Base-by-base conservation (phyloP, 306 rosid genomes). In the Lathyrus tuberosus region DNA sequence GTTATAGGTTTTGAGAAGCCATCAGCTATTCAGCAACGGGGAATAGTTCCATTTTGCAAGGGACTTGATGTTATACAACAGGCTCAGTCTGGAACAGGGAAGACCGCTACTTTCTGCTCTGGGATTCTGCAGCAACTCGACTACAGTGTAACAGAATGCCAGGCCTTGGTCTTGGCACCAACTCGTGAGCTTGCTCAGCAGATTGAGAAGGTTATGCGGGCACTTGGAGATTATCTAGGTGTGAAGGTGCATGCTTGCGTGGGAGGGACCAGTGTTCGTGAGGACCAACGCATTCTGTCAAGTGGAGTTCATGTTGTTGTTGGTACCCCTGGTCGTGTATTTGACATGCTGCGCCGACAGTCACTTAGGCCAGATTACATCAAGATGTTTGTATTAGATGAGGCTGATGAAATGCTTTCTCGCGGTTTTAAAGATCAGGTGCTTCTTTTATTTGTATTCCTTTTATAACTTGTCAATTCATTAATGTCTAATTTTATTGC, bases 391-490 rank as follows among this genome's bases (percentile, higher is more conserved):
- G 93, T 87, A 33, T 81, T 89, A 79, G 96, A 89, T 69, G 96
- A 89, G 76, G 96, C 96, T 57, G 96, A 89, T 80, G 96, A 87
- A 84, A 89, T 89, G 93, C 93, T 89, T 76, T 87, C 96, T 17
- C 81, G 93, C 6, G 96, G 93, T 69, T 89, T 89, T 77, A 89
- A 87, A 69, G 96, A 89, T 72, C 96, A 89, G 96, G 93, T 89
- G 13, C 54, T 43, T 76, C n/a, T 65, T 40, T 14, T 33, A 60
- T 46, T 48, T 10, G 6, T 17, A 26, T 5, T 18, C 17, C 30
- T 12, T 43, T 28, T 13, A n/a, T 8, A 43, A 10, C 5, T 18
- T 58, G 12, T 8, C 22, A 14, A 33, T 22, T 15, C 46, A 11
- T n/a, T 14, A 2, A 5, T 11, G 5, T 17, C 24, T 24, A 16